phyloP scores from a whole-genome alignment of 495 filamentous ascomycete species.

The Tuber borchii region DNA sequence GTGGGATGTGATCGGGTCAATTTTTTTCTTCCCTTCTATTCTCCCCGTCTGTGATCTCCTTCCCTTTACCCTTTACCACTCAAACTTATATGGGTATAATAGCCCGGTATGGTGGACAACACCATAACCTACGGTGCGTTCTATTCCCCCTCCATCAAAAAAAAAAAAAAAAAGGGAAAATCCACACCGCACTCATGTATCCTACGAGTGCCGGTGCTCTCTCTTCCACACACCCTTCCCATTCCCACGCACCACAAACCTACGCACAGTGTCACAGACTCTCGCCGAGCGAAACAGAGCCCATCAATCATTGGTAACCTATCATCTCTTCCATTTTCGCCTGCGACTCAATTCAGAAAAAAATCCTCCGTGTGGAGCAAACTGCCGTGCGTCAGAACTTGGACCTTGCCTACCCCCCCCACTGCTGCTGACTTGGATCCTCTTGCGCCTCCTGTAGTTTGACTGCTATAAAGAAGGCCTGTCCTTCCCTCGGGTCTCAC shows the following conservation, averaged over 20 bases:
- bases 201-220: not conserved
- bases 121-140: not conserved
- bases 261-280: not conserved
- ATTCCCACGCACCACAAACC: not conserved
- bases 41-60: not conserved
- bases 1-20: not conserved
- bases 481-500: not conserved
- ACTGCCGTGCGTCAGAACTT: not conserved
- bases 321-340: not conserved
- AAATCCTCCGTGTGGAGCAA: not conserved
- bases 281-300: not conserved
- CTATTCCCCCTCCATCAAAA: not conserved
- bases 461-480: not conserved
- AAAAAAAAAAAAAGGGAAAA: not conserved
- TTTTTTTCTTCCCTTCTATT: not conserved
- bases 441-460: not conserved
- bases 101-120: not conserved
- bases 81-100: not conserved
- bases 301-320: not conserved
- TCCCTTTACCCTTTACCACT: not conserved
- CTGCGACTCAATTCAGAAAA: not conserved
- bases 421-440: not conserved
- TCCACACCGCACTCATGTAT: not conserved
- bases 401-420: not conserved
- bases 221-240: not conserved